Evolutionary conservation across 192 early-diverging fungal species (phyloP).

Genomic region (Geranomyces variabilis): DNA sequence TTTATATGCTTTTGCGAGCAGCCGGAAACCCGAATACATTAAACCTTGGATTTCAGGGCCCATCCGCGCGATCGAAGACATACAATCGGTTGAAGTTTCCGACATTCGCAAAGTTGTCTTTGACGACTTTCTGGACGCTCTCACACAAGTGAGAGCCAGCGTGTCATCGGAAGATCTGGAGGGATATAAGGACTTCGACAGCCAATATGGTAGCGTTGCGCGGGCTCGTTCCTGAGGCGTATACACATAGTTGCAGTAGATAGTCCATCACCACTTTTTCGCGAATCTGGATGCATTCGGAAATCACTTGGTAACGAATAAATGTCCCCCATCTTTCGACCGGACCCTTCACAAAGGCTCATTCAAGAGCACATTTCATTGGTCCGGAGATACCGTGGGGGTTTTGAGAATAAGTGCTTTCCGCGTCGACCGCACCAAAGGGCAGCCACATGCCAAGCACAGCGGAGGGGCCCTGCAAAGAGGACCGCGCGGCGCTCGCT

Average conservation of each 20-base stretch:
- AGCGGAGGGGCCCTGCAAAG: too few relatives aligned
- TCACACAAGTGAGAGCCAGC: conserved; percentile 82
- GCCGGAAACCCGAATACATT: too few relatives aligned
- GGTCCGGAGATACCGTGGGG: conserved; percentile 9
- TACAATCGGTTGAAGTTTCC: conserved; percentile 54
- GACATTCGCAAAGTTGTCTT: conserved; percentile 77
- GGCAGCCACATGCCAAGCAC: too few relatives aligned
- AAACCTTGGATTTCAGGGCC: conserved; percentile 52
- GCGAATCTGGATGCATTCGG: too few relatives aligned
- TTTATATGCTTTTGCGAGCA: not conserved
- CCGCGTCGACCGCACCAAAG: too few relatives aligned
- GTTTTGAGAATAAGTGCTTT: not conserved
- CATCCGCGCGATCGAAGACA: conserved; percentile 68
- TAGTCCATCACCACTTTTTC: too few relatives aligned
- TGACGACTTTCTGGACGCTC: conserved; percentile 76
- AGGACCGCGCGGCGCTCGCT: too few relatives aligned
- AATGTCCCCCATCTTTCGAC: conserved; percentile 6
- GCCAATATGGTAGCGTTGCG: conserved; percentile 48
- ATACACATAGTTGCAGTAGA: too few relatives aligned
- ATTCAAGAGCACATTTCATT: not conserved
- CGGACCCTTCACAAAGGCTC: not conserved
- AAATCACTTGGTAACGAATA: too few relatives aligned
- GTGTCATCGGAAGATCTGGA: conserved; percentile 82
- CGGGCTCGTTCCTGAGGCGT: not conserved
- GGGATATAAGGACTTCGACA: conserved; percentile 74